These are phyloP conservation scores for Globisporangium cylindrosporum DNA, from an alignment of 352 stramenopile species.

Conservation along the genomic window DNA sequence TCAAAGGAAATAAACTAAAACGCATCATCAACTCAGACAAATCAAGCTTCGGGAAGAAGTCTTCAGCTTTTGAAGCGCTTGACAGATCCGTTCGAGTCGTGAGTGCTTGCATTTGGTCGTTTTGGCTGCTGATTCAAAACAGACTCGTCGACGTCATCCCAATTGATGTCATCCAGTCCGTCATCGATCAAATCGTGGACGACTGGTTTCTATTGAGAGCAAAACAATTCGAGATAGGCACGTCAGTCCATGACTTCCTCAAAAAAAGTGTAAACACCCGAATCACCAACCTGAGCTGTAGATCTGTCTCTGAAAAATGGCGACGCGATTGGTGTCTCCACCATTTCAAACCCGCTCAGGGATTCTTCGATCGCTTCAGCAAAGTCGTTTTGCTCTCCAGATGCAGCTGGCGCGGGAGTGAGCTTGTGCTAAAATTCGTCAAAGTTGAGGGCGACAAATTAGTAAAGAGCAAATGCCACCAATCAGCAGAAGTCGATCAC, in stretches of 20 bases:
- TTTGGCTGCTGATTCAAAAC: constrained; percentile 36
- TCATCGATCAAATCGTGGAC: constrained; percentile 30
- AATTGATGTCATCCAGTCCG: constrained; percentile 64
- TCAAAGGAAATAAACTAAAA: constrained; percentile 3
- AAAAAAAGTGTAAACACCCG: background rate
- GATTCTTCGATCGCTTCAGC: constrained; percentile 36
- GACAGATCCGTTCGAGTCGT: constrained; percentile 11
- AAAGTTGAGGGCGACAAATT: background rate
- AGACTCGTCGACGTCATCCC: constrained; percentile 47
- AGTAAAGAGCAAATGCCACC: background rate
- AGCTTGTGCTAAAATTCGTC: constrained; percentile 51
- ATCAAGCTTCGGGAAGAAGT: background rate
- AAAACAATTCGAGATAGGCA: background rate
- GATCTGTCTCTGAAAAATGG: constrained; percentile 48
- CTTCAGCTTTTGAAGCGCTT: constrained; percentile 17
- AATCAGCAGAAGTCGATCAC: background rate
- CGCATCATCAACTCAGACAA: background rate
- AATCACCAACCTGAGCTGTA: constrained; percentile 9
- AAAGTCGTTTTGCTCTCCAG: constrained; percentile 16
- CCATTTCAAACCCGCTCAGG: constrained; percentile 22
- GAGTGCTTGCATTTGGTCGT: constrained; percentile 12
- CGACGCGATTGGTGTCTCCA: constrained; percentile 29
- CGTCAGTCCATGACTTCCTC: background rate
- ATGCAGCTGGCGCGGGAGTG: constrained; percentile 35
- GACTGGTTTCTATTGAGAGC: background rate